Base-by-base conservation (phyloP, 345 rosid species). In the Salix udensis region DNA sequence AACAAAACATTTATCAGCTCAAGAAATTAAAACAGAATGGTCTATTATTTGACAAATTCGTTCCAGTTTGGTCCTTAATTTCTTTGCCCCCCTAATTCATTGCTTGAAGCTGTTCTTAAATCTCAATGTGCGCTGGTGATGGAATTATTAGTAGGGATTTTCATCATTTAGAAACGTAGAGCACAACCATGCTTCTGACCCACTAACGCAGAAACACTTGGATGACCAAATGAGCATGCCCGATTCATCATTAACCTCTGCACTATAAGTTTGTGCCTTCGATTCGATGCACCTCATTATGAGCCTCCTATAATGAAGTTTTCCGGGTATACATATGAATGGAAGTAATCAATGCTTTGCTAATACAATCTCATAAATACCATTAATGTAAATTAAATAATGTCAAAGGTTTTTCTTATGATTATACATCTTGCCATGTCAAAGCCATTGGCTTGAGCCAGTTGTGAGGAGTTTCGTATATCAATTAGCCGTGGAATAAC, bases 141-240 rank as follows among this genome's bases (percentile, higher is more conserved):
- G 61, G 46, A 11, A n/a, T 37, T 23, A 70, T n/a, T 34, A 58
- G 24, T 52, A 2, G 36, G 24, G n/a, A 26, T 23, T 10, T 64
- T 61, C 52, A 79, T 79, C 66, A 70, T 70, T 70, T 13, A 24
- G 36, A 11, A 21, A 9, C 62, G 46, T 26, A 31, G 42, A 48
- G 36, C 71, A 74, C 21, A 31, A 6, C 31, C 48, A 61, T 50
- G 15, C 14, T n/a, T 34, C 2, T 66, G 65, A 24, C 48, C 65
- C 65, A 67, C 37, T 23, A 37, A 40, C 44, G 44, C 44, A 40
- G 10, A 53, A 16, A 75, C 7, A 46, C 16, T 31, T 37, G 30
- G 61, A 65, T 23, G 58, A 36, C 69, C 68, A 6, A 68, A 71
- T 67, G 55, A 72, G 65, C 76, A 66, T 67, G 71, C 78, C 44